Base-by-base conservation (phyloP, 2,329 filamentous ascomycete genomes). In the Colletotrichum ledebouriae region DNA sequence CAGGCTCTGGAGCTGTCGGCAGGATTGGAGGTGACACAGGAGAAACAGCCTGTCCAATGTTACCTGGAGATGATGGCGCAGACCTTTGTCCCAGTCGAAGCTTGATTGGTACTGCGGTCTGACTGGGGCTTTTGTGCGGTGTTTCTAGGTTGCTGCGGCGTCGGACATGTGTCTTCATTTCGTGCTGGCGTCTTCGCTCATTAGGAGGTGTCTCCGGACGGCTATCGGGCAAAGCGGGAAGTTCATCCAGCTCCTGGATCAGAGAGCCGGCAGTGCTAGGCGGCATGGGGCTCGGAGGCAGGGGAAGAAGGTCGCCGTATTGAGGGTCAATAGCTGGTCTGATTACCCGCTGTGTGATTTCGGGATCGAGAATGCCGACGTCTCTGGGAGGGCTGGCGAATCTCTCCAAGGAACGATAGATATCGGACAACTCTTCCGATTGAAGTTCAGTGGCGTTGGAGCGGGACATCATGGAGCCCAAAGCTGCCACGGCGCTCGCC, bases 291-390 rank as follows among this genome's bases (percentile, higher is more conserved):
- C 87, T 90, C 37, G 89, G 89, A 60, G 89, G 89, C 44, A 91
- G 79, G 42, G 88, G 87, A 64, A 91, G 83, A 56, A 91, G 79
- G 75, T 91, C 89, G 70, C 88, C 87, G 78, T 89, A 89, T 71
- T 87, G 84, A 44, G 89, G 89, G 75, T 91, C 89, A 73, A 91
- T 90, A 71, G 88, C 87, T 71, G 87, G 87, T 75, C 88, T 89
- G 78, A 90, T 86, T 70, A 82, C 81, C 71, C 88, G 82, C 64
- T 84, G 81, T 58, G 83, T 80, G 73, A 90, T 86, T 73, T 90
- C 88, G 17, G 87, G 86, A 73, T 90, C 87, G 67, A 86, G 76
- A 50, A 80, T 73, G 59, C 85, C 79, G 13, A 76, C 73, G 68
- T 75, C 69, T 74, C 71, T 73, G 25, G 39, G 15, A 34, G 52